Evolutionary conservation across 495 filamentous ascomycete genomes (phyloP).

Genomic region (Penicillium dipodomyicola): DNA sequence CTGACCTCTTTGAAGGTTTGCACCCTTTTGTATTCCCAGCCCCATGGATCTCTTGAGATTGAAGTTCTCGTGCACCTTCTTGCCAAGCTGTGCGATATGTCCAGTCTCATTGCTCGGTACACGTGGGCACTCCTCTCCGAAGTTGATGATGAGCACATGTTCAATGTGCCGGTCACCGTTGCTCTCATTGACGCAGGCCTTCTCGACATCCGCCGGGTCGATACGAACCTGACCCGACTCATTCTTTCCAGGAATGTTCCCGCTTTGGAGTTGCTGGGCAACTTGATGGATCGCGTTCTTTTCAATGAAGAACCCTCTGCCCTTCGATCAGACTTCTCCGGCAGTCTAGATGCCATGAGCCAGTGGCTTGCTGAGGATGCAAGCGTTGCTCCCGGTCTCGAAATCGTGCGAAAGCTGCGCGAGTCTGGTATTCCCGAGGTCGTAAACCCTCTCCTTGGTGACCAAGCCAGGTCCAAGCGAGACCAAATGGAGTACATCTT

Average conservation of each 20-base stretch:
- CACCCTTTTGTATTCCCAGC: constrained; percentile 61
- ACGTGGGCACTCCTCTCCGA: constrained; percentile 61
- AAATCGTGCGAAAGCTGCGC: constrained; percentile 71
- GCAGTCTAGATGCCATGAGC: constrained; percentile 74
- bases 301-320: constrained; percentile 72
- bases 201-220: constrained; percentile 76
- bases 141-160: constrained; percentile 69
- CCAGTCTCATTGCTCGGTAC: constrained; percentile 69
- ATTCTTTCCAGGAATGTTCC: constrained; percentile 63
- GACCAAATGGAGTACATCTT: constrained; percentile 94
- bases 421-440: constrained; percentile 57
- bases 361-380: constrained; percentile 78
- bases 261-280: constrained; percentile 72
- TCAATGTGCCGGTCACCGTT: constrained; percentile 73
- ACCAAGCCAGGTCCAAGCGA: constrained; percentile 53
- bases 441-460: constrained; percentile 45
- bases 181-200: constrained; percentile 71
- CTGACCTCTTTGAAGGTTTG: constrained; percentile 70
- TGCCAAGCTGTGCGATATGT: constrained; percentile 74
- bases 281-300: constrained; percentile 71
- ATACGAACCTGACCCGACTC: constrained; percentile 69
- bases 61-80: constrained; percentile 83
- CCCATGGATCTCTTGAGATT: constrained; percentile 61
- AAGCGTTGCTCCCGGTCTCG: constrained; percentile 56
- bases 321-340: constrained; percentile 81